Percentiles rank a stretch among this genome's conserved stretches.
Evolutionary conservation across 257 asterid species (phyloP).

Genomic region (Mitragyna speciosa): DNA sequence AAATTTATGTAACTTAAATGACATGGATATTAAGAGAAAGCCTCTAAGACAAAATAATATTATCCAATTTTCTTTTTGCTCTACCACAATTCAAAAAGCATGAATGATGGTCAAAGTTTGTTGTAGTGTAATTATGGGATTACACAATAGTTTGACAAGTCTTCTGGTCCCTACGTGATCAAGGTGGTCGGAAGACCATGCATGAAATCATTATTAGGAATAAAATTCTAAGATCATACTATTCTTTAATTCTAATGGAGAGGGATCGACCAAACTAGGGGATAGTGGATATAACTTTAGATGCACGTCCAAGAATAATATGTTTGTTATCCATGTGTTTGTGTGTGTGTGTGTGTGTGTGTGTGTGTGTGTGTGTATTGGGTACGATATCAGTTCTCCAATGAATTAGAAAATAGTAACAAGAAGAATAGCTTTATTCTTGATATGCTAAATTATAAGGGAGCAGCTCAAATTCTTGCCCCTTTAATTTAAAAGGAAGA

Average conservation of each 20-base stretch:
- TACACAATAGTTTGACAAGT: neutral
- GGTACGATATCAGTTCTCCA: neutral
- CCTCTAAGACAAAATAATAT: neutral
- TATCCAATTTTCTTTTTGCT: neutral
- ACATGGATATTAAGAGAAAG: conserved; percentile 23
- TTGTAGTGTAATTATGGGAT: neutral
- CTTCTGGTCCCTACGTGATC: neutral
- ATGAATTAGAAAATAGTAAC: neutral
- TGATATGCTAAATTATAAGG: neutral
- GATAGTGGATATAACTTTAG: neutral
- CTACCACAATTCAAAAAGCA: neutral
- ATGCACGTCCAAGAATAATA: neutral
- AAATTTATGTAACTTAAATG: conserved; percentile 28
- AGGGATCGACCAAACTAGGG: neutral
- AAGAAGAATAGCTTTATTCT: neutral
- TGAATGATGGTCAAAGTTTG: neutral
- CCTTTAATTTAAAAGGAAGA: neutral
- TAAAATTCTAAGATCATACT: no score
- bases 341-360: no score
- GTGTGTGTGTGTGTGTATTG: neutral
- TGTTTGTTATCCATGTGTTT: neutral
- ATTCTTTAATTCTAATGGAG: neutral
- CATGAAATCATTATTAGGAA: neutral
- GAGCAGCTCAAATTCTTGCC: neutral
- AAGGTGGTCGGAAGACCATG: neutral